Evolutionary conservation across 345 rosid genomes (phyloP).

Genomic region (Populus pruinosa): DNA sequence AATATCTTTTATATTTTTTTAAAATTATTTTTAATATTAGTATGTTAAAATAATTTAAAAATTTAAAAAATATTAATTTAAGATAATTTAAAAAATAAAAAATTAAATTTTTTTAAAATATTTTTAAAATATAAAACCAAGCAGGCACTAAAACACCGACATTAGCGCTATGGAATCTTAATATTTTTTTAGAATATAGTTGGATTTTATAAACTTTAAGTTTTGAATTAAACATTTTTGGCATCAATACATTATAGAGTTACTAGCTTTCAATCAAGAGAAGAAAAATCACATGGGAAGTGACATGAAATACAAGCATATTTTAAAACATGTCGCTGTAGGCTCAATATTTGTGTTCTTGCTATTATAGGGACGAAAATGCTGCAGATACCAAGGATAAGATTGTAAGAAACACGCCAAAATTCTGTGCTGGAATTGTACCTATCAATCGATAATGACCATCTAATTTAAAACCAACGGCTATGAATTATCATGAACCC

Average conservation of each 20-base stretch:
- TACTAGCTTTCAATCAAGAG: not conserved
- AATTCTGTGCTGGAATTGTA: slow-evolving; percentile 33
- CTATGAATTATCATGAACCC: slow-evolving; percentile 23
- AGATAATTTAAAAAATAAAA: rapidly evolving
- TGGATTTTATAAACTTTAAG: too few relatives aligned
- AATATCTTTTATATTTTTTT: too few relatives aligned
- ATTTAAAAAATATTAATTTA: too few relatives aligned
- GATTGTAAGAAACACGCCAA: slow-evolving; percentile 29
- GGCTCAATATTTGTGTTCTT: not conserved
- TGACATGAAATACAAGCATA: not conserved
- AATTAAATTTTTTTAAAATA: too few relatives aligned
- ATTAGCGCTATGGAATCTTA: too few relatives aligned
- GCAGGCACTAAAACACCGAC: too few relatives aligned
- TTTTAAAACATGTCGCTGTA: not conserved
- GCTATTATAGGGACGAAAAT: not conserved
- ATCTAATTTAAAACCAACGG: slow-evolving; percentile 41
- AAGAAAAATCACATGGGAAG: not conserved
- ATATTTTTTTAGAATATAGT: too few relatives aligned
- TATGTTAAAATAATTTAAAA: too few relatives aligned
- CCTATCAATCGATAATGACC: slow-evolving; percentile 39
- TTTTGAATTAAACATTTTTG: not conserved
- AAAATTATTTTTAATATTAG: too few relatives aligned
- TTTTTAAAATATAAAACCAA: too few relatives aligned
- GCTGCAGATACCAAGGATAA: not conserved
- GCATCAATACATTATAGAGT: not conserved